Conservation (phyloP, 2,329 filamentous ascomycete genomes). For the Fusarium agapanthi region DNA sequence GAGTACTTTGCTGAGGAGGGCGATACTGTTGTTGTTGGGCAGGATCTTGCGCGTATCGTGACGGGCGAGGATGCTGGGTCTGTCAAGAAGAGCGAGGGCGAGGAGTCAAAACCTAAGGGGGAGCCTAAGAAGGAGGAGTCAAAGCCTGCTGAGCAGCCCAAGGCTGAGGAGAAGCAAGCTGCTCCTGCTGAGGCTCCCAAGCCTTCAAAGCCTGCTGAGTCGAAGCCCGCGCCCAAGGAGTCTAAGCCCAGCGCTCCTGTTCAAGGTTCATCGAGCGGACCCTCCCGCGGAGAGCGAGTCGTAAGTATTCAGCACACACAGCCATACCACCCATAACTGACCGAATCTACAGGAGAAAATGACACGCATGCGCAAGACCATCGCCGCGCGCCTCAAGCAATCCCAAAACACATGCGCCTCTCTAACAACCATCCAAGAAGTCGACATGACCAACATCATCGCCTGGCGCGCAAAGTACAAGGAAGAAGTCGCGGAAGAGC, state of each 20-base stretch:
- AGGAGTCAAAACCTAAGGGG: constrained; percentile 27
- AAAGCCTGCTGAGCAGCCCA: constrained; percentile 19
- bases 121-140: constrained; percentile 33
- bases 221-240: constrained; percentile 31
- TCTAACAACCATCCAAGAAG: constrained; percentile 65
- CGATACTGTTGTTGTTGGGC: constrained; percentile 46
- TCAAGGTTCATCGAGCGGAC: constrained; percentile 6
- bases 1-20: constrained; percentile 46
- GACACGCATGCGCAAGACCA: constrained; percentile 78
- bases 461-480: constrained; percentile 72
- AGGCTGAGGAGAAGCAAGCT: constrained; percentile 32
- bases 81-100: constrained; percentile 30
- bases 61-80: constrained; percentile 36
- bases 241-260: constrained; percentile 14
- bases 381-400: constrained; percentile 72
- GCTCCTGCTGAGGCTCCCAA: constrained; percentile 23
- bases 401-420: constrained; percentile 76
- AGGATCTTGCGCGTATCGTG: constrained; percentile 44
- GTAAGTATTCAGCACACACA: not conserved
- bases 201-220: constrained; percentile 23
- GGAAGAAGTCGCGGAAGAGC: constrained; percentile 46
- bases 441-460: constrained; percentile 71
- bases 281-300: constrained; percentile 30
- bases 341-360: constrained; percentile 47
- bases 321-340: no score